Conservation (phyloP, 2,329 filamentous ascomycete species). For the Aureobasidium leucospermi region DNA sequence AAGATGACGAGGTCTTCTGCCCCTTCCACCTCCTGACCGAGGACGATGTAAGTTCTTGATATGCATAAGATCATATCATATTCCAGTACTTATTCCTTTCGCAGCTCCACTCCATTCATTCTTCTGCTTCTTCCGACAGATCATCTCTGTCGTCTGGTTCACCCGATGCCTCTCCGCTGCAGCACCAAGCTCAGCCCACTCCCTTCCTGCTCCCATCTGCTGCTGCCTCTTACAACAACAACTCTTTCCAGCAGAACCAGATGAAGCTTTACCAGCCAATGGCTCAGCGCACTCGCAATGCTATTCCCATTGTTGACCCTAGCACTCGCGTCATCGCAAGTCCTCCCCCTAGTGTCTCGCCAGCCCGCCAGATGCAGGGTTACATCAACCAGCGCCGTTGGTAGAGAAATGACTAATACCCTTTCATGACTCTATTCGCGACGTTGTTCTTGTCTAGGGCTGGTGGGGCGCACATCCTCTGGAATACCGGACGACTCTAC, state of each 20-base stretch:
- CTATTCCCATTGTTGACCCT: constrained; percentile 96
- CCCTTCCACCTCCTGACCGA: constrained; percentile 80
- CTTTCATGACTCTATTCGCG: constrained; percentile 16
- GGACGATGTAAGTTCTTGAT: constrained; percentile 62
- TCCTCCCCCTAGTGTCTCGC: constrained; percentile 68
- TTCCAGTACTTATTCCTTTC: background rate
- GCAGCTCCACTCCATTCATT: constrained; percentile 81
- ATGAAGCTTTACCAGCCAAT: constrained; percentile 88
- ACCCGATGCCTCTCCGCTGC: constrained; percentile 82
- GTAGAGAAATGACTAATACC: constrained; percentile 16
- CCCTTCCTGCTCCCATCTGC: constrained; percentile 66
- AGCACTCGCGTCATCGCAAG: constrained; percentile 85
- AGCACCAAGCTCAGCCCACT: constrained; percentile 67
- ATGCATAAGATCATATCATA: background rate
- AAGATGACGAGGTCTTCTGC: constrained; percentile 95
- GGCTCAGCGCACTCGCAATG: constrained; percentile 82
- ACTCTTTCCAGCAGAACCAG: constrained; percentile 30
- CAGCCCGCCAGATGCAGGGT: constrained; percentile 55
- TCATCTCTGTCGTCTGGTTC: constrained; percentile 93
- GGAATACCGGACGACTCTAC: constrained; percentile 11
- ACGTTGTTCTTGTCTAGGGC: constrained; percentile 16
- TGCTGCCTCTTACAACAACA: constrained; percentile 40
- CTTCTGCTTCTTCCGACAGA: constrained; percentile 76
- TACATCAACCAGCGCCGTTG: constrained; percentile 45
- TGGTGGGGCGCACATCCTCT: constrained; percentile 19